Conservation (phyloP, 2,329 filamentous ascomycete species). For the Alternaria solani region DNA sequence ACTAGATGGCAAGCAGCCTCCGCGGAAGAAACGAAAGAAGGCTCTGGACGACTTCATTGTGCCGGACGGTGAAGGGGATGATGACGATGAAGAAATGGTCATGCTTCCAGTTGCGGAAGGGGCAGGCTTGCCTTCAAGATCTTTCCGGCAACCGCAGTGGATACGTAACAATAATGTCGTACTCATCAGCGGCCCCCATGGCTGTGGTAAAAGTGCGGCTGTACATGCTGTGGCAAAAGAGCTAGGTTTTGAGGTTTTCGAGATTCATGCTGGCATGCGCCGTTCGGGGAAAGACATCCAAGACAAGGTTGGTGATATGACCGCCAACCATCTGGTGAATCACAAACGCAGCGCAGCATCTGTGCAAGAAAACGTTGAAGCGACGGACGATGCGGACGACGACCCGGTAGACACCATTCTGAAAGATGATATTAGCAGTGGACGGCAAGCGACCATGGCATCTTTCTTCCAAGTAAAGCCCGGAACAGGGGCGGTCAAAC, state of each 20-base stretch:
- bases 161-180: constrained; percentile 71
- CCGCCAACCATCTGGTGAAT: constrained; percentile 88
- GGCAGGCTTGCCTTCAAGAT: constrained; percentile 57
- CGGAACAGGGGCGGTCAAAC: constrained; percentile 30
- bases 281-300: constrained; percentile 88
- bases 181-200: constrained; percentile 87
- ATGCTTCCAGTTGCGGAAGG: constrained; percentile 73
- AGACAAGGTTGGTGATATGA: constrained; percentile 96
- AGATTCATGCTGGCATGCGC: constrained; percentile 85
- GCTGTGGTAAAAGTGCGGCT: constrained; percentile 91
- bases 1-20: constrained; percentile 34
- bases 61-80: constrained; percentile 41
- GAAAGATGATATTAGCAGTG: constrained; percentile 67
- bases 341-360: constrained; percentile 46
- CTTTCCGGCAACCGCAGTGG: constrained; percentile 38
- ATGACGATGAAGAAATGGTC: constrained; percentile 60
- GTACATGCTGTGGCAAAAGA: constrained; percentile 93
- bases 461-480: constrained; percentile 73
- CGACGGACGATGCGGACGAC: constrained; percentile 46
- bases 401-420: constrained; percentile 56
- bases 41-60: constrained; percentile 49
- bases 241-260: constrained; percentile 91
- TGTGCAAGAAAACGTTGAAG: constrained; percentile 26
- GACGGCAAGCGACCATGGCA: constrained; percentile 79
- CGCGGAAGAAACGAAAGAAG: constrained; percentile 71